phyloP scores from a whole-genome alignment of 2,329 filamentous ascomycete species.

The Aspergillus sclerotialis region DNA sequence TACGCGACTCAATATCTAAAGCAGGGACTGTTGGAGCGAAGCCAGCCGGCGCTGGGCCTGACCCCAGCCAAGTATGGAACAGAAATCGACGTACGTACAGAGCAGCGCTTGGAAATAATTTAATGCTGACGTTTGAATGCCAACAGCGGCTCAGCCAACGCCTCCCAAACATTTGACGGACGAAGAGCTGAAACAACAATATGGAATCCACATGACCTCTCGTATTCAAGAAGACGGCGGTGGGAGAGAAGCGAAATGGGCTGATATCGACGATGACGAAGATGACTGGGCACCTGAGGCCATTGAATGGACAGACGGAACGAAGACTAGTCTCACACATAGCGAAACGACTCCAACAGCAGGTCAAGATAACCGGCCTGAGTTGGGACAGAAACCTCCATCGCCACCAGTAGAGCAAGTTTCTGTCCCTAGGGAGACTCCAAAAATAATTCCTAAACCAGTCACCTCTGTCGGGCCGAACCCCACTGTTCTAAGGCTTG shows the following conservation, averaged over 20 bases:
- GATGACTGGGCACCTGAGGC: slow-evolving; percentile 63
- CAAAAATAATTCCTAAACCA: slow-evolving; percentile 27
- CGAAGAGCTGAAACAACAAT: slow-evolving; percentile 62
- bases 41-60: slow-evolving; percentile 47
- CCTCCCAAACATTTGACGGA: slow-evolving; percentile 60
- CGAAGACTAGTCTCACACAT: slow-evolving; percentile 54
- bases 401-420: slow-evolving; percentile 15
- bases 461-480: slow-evolving; percentile 43
- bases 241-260: slow-evolving; percentile 60
- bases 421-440: slow-evolving; percentile 16
- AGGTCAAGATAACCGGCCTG: slow-evolving; percentile 11
- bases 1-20: slow-evolving; percentile 46
- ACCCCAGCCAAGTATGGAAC: slow-evolving; percentile 64
- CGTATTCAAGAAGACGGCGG: slow-evolving; percentile 56
- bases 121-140: slow-evolving; percentile 13
- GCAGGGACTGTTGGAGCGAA: slow-evolving; percentile 38
- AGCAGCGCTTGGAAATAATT: neutral
- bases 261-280: slow-evolving; percentile 63
- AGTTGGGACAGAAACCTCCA: slow-evolving; percentile 15
- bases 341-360: slow-evolving; percentile 21
- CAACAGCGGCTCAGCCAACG: slow-evolving; percentile 44
- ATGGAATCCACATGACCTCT: slow-evolving; percentile 61
- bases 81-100: slow-evolving; percentile 53
- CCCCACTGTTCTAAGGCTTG: slow-evolving; percentile 43
- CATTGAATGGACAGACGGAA: slow-evolving; percentile 63